These are phyloP conservation scores for Fusarium protoensiforme DNA, from an alignment of 2,329 filamentous ascomycete species.

Conservation along the genomic window DNA sequence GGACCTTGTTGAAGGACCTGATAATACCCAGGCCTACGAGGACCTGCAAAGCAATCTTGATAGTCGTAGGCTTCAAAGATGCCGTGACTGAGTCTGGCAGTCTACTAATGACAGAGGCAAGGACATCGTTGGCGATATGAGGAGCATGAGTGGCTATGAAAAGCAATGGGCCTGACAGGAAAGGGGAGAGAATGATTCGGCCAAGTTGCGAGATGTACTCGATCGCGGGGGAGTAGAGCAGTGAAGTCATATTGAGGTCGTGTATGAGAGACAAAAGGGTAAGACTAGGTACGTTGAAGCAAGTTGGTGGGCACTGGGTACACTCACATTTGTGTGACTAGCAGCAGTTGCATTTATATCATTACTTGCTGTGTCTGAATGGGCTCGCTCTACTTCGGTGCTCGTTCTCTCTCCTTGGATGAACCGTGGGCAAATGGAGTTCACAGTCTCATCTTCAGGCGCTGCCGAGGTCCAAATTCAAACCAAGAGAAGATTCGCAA, in stretches of 20 bases:
- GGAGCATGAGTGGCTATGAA: conserved; percentile 27
- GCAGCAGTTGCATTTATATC: neutral
- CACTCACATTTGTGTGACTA: neutral
- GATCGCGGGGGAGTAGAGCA: conserved; percentile 36
- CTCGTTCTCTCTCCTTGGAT: neutral
- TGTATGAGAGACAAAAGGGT: neutral
- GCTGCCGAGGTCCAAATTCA: neutral
- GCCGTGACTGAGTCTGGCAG: conserved; percentile 12
- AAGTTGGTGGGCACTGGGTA: neutral
- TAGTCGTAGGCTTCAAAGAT: conserved; percentile 8
- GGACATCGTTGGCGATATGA: conserved; percentile 13
- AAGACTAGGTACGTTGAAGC: neutral
- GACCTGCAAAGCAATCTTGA: conserved; percentile 23
- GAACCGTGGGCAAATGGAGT: neutral
- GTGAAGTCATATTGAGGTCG: conserved; percentile 28
- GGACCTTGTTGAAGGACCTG: conserved; percentile 33
- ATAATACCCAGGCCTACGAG: conserved; percentile 41
- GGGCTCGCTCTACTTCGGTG: neutral
- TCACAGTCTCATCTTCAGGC: neutral
- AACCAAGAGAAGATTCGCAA: conserved; percentile 3
- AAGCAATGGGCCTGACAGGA: conserved; percentile 32
- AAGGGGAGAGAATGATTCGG: conserved; percentile 26
- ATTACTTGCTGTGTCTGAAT: neutral
- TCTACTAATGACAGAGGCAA: conserved; percentile 4
- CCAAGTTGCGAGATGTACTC: conserved; percentile 1